Evolutionary conservation across 176 grass and related monocot species (phyloP), one percentile per base, ranked within the genome.

Genomic region (Thalia dealbata): DNA sequence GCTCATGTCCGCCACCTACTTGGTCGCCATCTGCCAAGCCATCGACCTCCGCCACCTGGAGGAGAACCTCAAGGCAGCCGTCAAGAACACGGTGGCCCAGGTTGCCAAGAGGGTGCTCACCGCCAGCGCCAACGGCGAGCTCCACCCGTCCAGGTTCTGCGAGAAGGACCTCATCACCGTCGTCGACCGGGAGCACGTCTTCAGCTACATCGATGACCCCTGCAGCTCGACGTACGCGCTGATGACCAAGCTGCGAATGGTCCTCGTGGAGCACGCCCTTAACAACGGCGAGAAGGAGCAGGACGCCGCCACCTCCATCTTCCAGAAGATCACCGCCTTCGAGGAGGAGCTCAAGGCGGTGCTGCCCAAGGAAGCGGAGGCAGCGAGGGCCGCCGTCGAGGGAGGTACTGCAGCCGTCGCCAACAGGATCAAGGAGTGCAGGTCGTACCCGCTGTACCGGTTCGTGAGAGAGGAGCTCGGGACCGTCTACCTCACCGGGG

Each of bases 171-270:
- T 69, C 15, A 69, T 46, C 66, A 69, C 66, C 3, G 42, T 69
- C 66, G 7, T 46, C 66, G 66, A 69, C 42, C 66, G 41, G 4
- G 66, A 69, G 66, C 66, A 45, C 41, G 41, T 69, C 30, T 69
- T 69, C 32, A 13, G 18, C 66, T 69, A 69, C 42, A 45, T 45
- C 21, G 66, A 69, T n/a, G 66, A 69, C 32, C 66, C 66, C 35
- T 69, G 66, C 66, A 69, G 66, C 66, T 69, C 66, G 66, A 45
- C 42, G 66, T 69, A 69, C 66, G 38, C 66, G 14, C 35, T 69
- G 18, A 69, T 69, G 66, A 18, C 35, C 19, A 69, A 69, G 66
- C 66, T 69, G 66, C 19, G 66, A 28, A 10, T 22, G 21, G 66
- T 45, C 38, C 66, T 69, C 38, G 66, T 69, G 30, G 66, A 69